These are phyloP conservation scores for Pseudogymnoascus sp. DNA, from an alignment of 2,329 filamentous ascomycete genomes.

Conservation along the genomic window DNA sequence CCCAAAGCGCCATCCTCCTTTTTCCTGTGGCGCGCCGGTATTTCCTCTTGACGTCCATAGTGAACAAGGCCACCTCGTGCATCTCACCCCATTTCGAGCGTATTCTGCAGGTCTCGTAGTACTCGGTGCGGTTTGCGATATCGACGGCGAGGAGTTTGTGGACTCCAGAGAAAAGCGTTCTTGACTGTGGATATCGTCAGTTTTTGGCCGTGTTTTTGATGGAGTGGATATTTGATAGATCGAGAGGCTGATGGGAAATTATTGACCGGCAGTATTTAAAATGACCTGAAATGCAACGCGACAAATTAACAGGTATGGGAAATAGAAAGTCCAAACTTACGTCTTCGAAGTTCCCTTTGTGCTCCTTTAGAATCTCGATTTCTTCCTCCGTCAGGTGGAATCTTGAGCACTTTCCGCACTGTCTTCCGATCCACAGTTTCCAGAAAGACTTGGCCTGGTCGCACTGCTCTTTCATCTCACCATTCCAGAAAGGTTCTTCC, in stretches of 20 bases:
- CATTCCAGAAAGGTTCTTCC: background rate
- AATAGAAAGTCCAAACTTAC: background rate
- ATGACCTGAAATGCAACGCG: background rate
- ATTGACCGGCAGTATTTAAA: background rate
- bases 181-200: background rate
- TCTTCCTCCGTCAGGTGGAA: background rate
- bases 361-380: background rate
- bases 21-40: background rate
- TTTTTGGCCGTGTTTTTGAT: background rate
- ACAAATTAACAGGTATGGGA: background rate
- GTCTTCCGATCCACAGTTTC: background rate
- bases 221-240: background rate
- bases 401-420: background rate
- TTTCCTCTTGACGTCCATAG: background rate
- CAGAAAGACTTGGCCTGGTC: constrained; percentile 5
- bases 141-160: background rate
- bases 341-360: background rate
- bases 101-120: background rate
- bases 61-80: background rate
- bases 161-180: background rate
- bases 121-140: background rate
- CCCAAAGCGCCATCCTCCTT: background rate
- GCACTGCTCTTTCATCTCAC: background rate
- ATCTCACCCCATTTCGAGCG: background rate
- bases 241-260: background rate